A percentile compares a stretch with the other conserved stretches of the same genome.
phyloP scores from a whole-genome alignment of 2,329 filamentous ascomycete genomes.

The Colletotrichum spaethianum region DNA sequence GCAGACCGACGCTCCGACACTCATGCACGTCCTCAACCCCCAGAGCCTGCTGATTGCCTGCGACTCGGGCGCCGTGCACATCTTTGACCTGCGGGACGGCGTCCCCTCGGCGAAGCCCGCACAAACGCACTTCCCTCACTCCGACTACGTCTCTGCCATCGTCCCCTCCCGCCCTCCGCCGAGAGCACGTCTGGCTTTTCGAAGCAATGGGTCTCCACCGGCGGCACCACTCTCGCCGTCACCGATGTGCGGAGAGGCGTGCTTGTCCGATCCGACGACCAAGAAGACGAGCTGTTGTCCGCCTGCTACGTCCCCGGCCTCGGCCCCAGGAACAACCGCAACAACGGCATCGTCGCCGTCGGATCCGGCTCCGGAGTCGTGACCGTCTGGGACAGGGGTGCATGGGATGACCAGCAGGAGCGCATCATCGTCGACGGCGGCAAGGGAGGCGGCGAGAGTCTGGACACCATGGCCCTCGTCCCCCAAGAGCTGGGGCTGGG shows the following conservation, averaged over 20 bases:
- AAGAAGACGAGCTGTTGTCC: conserved; percentile 93
- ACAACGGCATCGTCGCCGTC: conserved; percentile 83
- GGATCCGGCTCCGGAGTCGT: conserved; percentile 84
- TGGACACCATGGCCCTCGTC: conserved; percentile 83
- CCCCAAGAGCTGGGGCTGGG: conserved; percentile 79
- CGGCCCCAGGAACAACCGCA: conserved; percentile 74
- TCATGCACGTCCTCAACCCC: conserved; percentile 87
- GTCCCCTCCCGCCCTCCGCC: conserved; percentile 85
- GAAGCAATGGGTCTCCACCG: conserved; percentile 96
- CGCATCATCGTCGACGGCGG: conserved; percentile 82
- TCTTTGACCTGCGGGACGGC: conserved; percentile 83
- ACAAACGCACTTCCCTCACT: conserved; percentile 88
- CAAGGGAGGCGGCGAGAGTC: conserved; percentile 77
- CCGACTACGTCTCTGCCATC: conserved; percentile 92
- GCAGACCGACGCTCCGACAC: conserved; percentile 79
- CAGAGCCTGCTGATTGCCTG: conserved; percentile 91
- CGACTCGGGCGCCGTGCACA: conserved; percentile 89
- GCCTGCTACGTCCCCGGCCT: conserved; percentile 84
- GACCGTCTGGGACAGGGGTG: conserved; percentile 93
- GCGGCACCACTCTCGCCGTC: conserved; percentile 90
- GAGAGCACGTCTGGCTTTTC: conserved; percentile 89
- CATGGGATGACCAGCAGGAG: conserved; percentile 96
- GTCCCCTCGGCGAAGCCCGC: conserved; percentile 75
- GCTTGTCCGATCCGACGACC: conserved; percentile 90
- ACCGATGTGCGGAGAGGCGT: conserved; percentile 91